Base-by-base conservation (phyloP, 73 alveolate species). In the Paramecium octaurelia region DNA sequence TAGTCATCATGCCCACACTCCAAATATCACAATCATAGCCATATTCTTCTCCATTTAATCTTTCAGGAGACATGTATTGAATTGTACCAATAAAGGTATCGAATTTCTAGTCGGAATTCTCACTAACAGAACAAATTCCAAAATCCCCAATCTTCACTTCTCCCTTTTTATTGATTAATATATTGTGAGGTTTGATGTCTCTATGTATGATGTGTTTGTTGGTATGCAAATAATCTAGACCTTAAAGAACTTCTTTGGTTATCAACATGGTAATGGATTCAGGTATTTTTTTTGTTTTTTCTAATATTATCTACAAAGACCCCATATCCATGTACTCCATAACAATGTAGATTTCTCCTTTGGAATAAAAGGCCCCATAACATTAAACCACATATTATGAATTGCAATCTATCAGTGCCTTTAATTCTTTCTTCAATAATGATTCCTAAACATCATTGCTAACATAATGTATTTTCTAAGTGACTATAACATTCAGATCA, bases 1-100 rank as follows among this genome's bases (percentile, higher is more conserved):
- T 54, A n/a, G 58, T n/a, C 86, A 69, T 89, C 58, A 70, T 89
- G 18, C 94, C 94, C 23, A 89, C 86, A 89, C 92, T 70, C 94
- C 94, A 89, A 21, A 89, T 89, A 46, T 89, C 94, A 42, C 92
- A 89, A 31, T 77, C 90, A 42, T 23, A 71, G 6, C 94, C 59
- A 73, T 89, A 89, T 71, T 89, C 94, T 64, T 77, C 94, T 44
- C 94, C 94, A 46, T 89, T 73, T 14, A 89, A 20, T 89, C 94
- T 89, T 27, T 89, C 94, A 1, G 94, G 94, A 21, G 94, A 89
- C 94, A 89, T 89, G 43, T 89, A 89, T 24, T 60, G 38, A 69
- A 83, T 40, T 11, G 94, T 89, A 36, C 94, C 94, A 23, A 77
- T 89, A 12, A 59, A 89, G 21, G 94, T 70, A 42, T 50, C 38